Evolutionary conservation across 352 stramenopile species (phyloP).

Genomic region (Globisporangium cylindrosporum): DNA sequence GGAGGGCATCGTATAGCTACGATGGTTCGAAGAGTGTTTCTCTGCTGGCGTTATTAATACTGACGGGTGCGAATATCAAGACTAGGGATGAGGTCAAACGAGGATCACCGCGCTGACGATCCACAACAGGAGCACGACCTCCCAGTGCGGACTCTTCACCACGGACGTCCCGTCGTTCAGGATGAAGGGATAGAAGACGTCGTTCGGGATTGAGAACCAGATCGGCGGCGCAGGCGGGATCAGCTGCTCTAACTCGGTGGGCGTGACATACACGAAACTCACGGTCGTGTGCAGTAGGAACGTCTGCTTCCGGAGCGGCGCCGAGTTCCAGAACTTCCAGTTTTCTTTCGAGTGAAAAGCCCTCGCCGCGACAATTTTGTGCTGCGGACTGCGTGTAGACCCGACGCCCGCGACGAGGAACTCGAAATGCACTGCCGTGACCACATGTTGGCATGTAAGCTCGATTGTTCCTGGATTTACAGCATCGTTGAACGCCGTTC

Average conservation of each 20-base stretch:
- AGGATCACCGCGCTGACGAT: not conserved
- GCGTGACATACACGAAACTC: conserved; percentile 27
- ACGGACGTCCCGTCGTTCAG: conserved; percentile 15
- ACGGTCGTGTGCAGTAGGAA: conserved; percentile 34
- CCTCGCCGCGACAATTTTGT: conserved; percentile 41
- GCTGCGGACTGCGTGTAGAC: conserved; percentile 26
- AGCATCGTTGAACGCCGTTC: conserved; percentile 20
- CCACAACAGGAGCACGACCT: conserved; percentile 5
- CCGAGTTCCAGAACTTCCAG: conserved; percentile 36
- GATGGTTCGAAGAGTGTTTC: not conserved
- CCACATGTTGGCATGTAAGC: conserved; percentile 25
- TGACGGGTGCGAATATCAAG: not conserved
- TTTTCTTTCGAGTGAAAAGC: conserved; percentile 30
- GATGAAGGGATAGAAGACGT: conserved; percentile 53
- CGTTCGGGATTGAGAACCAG: conserved; percentile 54
- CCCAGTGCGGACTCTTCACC: not conserved
- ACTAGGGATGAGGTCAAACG: not conserved
- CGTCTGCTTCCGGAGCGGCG: conserved; percentile 14
- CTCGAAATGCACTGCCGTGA: conserved; percentile 32
- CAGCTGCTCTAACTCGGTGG: conserved; percentile 24
- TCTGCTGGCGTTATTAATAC: not conserved
- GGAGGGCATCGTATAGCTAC: not conserved
- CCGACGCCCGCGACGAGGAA: conserved; percentile 40
- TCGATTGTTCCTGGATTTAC: conserved; percentile 21
- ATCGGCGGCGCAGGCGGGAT: conserved; percentile 36